Evolutionary conservation across 108 stramenopile species (phyloP).

Genomic region (Mediolabrus comicus): DNA sequence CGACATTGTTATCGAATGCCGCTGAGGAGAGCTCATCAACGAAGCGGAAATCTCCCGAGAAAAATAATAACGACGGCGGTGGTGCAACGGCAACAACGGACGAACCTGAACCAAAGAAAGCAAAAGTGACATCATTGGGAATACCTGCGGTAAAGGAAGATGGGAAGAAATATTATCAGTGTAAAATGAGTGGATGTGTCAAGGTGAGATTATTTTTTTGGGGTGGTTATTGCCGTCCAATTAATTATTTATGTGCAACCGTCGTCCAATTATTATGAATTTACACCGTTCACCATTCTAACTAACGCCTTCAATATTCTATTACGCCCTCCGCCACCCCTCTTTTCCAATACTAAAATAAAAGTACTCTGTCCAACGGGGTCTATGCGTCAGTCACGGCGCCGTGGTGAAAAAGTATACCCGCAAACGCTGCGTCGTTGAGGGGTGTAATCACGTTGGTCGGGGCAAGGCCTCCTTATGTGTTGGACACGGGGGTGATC

Average conservation of each 20-base stretch:
- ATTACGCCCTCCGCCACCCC: too few species aligned
- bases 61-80: neutral
- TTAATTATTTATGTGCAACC: neutral
- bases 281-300: too few species aligned
- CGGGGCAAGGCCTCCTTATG: neutral
- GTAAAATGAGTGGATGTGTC: neutral
- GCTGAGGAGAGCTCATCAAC: neutral
- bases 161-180: neutral
- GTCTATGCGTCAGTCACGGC: neutral
- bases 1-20: too few species aligned
- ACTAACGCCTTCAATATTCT: too few species aligned
- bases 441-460: neutral
- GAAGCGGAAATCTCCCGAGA: neutral
- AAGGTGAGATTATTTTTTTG: neutral
- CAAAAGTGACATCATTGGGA: neutral
- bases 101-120: neutral
- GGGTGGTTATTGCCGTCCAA: neutral
- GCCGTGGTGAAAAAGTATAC: neutral
- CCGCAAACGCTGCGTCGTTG: neutral
- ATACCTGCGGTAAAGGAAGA: neutral
- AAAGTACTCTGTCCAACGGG: neutral
- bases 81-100: too few species aligned
- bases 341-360: neutral
- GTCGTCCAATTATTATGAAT: neutral
- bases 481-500: neutral